Evolutionary conservation across 2,329 filamentous ascomycete genomes (phyloP), one percentile per base, ranked within the genome.

Genomic region (Arthrobotrys megalospora): DNA sequence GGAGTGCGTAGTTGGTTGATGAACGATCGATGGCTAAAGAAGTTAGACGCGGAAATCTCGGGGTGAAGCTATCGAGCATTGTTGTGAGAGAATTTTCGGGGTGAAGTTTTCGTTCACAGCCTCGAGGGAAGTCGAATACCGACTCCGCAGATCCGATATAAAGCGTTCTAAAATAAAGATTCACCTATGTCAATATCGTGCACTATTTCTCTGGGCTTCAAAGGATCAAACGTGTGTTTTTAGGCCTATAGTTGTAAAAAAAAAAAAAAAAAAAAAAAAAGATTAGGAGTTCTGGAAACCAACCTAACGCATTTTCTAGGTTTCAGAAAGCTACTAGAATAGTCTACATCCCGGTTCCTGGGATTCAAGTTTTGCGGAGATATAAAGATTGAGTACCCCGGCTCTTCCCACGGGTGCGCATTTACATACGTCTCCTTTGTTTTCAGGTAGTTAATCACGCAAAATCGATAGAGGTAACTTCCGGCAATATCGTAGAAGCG

Each of bases 81-180:
- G 10, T 3, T 1, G n/a, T 6, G n/a, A 58, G 32, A 11, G 52
- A 6, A 10, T 14, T 12, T 1, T 8, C 12, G 12, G 3, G 32
- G 34, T 41, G 52, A n/a, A 10, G 8, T 1, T 6, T 6, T 38
- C 52, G 32, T 5, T 3, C 2, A 2, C 1, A 19, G 3, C 52
- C 52, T 3, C 3, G 8, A 3, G 52, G 52, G n/a, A 38, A 28
- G 32, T n/a, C 2, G 32, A 58, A 38, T 10, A 36, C 6, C 10
- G 34, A 19, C 12, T 58, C 52, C 21, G 52, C 52, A n/a, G 52
- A 58, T 34, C 16, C 16, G 32, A 58, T 58, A 12, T 41, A 32
- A 3, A 58, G 16, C n/a, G 52, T 6, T 21, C 52, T 58, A 19
- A n/a, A 32, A 48, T 24, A 11, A 0, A 21, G 43, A 48, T 24